Evolutionary conservation across 164 flowering plant genomes (phyloP), one percentile per base, ranked within the genome.

Genomic region (Liquidambar formosana): DNA sequence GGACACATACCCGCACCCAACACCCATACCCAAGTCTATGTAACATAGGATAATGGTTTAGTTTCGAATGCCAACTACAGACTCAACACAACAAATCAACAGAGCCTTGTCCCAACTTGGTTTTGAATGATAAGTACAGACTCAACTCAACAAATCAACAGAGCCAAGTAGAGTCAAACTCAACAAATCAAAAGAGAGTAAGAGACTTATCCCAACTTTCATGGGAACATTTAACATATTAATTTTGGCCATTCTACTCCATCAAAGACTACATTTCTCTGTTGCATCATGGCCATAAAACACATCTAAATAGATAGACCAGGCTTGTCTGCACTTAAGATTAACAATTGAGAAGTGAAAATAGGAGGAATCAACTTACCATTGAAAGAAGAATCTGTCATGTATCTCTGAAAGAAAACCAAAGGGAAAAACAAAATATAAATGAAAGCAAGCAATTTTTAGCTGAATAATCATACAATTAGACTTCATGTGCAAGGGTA

Each of bases 391-490:
- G 70, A 57, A 45, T 41, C 14, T n/a, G 63, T 57, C 54, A 26
- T 67, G 49, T 25, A 45, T 15, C 70, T 57, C 70, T 67, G 51
- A 38, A 57, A 67, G 49, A 61, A 61, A 61, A 41, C 3, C 45
- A 18, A 33, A 15, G 27, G 48, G 46, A 16, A 1, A n/a, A 14
- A 38, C n/a, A 21, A 58, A 2, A 12, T 27, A 25, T 19, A 43
- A 27, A 26, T 49, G 9, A 25, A 19, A 66, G 23, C 18, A 59
- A 65, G 33, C 54, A 26, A 59, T 10, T 15, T 27, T 19, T n/a
- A 61, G n/a, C 21, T 11, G 48, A 21, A 38, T 16, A 19, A 21
- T 9, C 26, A 22, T 8, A 41, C n/a, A 21, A 47, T 16, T 23
- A 23, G 22, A 67, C 63, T 61, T 15, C 4, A 44, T 49, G 61